These are phyloP conservation scores for Saccharomyces pastorianus DNA, from an alignment of 1,139 yeast genomes.

Conservation along the genomic window DNA sequence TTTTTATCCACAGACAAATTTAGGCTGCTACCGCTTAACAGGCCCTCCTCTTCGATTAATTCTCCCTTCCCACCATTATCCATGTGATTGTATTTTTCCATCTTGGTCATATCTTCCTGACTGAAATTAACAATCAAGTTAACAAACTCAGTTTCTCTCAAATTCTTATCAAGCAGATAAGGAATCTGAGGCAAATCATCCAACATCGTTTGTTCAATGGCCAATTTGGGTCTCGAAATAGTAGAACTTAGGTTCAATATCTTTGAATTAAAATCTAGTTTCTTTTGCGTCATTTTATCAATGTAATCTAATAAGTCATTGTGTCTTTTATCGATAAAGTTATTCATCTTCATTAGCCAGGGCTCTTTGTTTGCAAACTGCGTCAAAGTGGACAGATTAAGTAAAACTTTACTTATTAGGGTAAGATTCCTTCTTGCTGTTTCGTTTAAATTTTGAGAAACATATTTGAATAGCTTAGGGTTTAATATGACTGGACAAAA, in stretches of 20 bases:
- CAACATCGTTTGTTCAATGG: slow-evolving; percentile 40
- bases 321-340: slow-evolving; percentile 51
- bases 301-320: slow-evolving; percentile 57
- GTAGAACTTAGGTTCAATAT: slow-evolving; percentile 43
- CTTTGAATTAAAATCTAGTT: slow-evolving; percentile 57
- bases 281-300: slow-evolving; percentile 63
- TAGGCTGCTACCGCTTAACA: not conserved
- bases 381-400: slow-evolving; percentile 73
- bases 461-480: slow-evolving; percentile 73
- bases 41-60: not conserved
- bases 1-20: not conserved
- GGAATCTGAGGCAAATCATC: slow-evolving; percentile 62
- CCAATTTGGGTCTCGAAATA: slow-evolving; percentile 28
- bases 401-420: slow-evolving; percentile 68
- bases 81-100: slow-evolving; percentile 4
- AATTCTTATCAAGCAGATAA: slow-evolving; percentile 56
- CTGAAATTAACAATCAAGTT: slow-evolving; percentile 34
- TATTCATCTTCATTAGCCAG: slow-evolving; percentile 62
- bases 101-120: slow-evolving; percentile 6
- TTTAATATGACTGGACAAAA: slow-evolving; percentile 87
- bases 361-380: slow-evolving; percentile 77
- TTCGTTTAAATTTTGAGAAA: slow-evolving; percentile 63
- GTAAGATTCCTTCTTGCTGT: slow-evolving; percentile 70
- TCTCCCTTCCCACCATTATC: not conserved
- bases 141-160: slow-evolving; percentile 52